Evolutionary conservation across 257 asterid genomes (phyloP).

Genomic region (Petunia secreta): DNA sequence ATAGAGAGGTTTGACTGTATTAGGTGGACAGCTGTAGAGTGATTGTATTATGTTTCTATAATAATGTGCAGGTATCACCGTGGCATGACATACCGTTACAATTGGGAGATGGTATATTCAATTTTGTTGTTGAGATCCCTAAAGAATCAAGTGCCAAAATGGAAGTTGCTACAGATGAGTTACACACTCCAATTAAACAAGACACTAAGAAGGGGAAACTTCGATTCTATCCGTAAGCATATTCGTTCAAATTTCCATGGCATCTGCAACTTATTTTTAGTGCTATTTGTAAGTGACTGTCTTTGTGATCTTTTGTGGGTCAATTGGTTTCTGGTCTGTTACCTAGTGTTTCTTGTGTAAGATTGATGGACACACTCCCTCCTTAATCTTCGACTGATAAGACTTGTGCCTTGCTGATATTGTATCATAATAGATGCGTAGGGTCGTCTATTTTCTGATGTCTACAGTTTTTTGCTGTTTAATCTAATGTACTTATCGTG

Average conservation of each 20-base stretch:
- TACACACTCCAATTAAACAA: constrained; percentile 89
- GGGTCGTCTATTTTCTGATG: neutral
- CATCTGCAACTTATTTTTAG: no score
- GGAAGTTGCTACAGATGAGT: constrained; percentile 99
- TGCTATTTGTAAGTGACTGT: neutral
- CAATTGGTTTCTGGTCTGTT: neutral
- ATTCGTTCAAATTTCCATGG: no score
- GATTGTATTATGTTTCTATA: neutral
- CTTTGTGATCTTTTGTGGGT: neutral
- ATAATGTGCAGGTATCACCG: constrained; percentile 73
- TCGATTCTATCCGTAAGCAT: constrained; percentile 87
- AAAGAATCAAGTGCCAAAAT: constrained; percentile 98
- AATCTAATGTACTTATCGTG: constrained; percentile 9
- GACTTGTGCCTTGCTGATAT: neutral
- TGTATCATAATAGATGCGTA: neutral
- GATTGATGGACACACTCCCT: neutral
- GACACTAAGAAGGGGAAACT: constrained; percentile 97
- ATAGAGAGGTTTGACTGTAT: no score
- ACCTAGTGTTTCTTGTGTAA: neutral
- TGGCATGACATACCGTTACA: constrained; percentile 96
- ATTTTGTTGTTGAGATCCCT: constrained; percentile 91
- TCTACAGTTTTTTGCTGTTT: neutral
- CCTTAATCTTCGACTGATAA: neutral
- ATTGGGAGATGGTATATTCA: constrained; percentile 84
- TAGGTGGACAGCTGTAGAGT: no score